Conservation (phyloP, 2,329 filamentous ascomycete genomes). For the Tolypocladium amazonense region DNA sequence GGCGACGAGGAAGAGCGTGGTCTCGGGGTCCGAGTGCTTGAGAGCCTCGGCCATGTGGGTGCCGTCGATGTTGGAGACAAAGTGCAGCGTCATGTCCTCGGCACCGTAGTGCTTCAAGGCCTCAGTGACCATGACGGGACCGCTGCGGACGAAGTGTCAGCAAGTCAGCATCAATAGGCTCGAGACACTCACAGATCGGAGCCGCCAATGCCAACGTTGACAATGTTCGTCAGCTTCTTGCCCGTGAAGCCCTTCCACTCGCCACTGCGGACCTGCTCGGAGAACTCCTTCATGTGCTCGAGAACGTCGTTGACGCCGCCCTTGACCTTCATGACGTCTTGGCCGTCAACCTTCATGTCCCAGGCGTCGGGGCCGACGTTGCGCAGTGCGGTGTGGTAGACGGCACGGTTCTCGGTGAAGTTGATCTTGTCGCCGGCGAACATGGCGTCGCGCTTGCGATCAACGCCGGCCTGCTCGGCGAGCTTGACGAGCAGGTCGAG, state of each 20-base stretch:
- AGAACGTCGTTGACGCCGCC: constrained; percentile 85
- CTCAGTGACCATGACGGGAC: constrained; percentile 98
- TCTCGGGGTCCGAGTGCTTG: constrained; percentile 82
- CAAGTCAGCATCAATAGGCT: no score
- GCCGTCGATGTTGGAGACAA: constrained; percentile 98
- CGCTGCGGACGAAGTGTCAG: constrained; percentile 38
- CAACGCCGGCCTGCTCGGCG: constrained; percentile 80
- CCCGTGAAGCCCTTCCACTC: constrained; percentile 96
- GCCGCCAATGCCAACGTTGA: constrained; percentile 97
- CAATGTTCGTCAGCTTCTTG: constrained; percentile 91
- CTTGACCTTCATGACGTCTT: constrained; percentile 83
- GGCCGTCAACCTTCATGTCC: constrained; percentile 74
- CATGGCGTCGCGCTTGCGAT: constrained; percentile 94
- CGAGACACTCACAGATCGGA: constrained; percentile 77
- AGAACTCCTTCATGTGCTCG: constrained; percentile 97
- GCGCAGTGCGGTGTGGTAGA: constrained; percentile 89
- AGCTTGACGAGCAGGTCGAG: constrained; percentile 78
- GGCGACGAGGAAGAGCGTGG: constrained; percentile 95
- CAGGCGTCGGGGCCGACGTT: constrained; percentile 63
- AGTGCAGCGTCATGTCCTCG: constrained; percentile 80
- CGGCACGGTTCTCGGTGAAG: constrained; percentile 93
- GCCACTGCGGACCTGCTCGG: constrained; percentile 84
- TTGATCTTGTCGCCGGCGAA: constrained; percentile 98
- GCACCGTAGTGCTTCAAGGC: constrained; percentile 91
- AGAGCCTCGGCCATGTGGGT: constrained; percentile 96